These are phyloP conservation scores for Phialocephala subalpina DNA, from an alignment of 2,329 filamentous ascomycete species.

Conservation along the genomic window DNA sequence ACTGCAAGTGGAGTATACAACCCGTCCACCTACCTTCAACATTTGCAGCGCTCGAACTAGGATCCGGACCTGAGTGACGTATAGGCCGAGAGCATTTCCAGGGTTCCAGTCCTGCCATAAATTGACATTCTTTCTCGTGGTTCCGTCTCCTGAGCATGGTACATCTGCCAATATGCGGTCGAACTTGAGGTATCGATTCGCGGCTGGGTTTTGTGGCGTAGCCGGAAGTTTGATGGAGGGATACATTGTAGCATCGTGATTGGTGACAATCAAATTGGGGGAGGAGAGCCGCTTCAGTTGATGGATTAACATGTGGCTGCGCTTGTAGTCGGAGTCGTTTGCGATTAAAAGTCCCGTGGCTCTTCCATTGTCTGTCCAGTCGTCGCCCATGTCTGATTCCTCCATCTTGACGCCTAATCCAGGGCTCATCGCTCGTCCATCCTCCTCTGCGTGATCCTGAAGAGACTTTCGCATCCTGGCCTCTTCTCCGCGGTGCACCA, in stretches of 20 bases:
- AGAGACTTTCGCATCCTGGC: slow-evolving; percentile 79
- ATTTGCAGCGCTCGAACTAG: slow-evolving; percentile 92
- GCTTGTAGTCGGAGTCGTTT: slow-evolving; percentile 96
- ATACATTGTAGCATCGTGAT: slow-evolving; percentile 96
- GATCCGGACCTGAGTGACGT: slow-evolving; percentile 88
- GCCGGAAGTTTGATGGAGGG: slow-evolving; percentile 87
- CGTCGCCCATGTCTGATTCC: slow-evolving; percentile 55
- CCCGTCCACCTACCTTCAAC: slow-evolving; percentile 91
- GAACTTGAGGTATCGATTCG: slow-evolving; percentile 86
- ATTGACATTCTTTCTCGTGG: slow-evolving; percentile 88
- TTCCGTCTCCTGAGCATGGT: slow-evolving; percentile 95
- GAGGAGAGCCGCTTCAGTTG: slow-evolving; percentile 97
- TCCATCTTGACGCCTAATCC: slow-evolving; percentile 55
- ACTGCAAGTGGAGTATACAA: slow-evolving; percentile 98
- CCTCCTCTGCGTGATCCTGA: slow-evolving; percentile 67
- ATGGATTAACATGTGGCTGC: slow-evolving; percentile 95
- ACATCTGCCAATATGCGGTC: slow-evolving; percentile 97
- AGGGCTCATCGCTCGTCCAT: slow-evolving; percentile 62
- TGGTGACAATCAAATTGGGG: slow-evolving; percentile 95
- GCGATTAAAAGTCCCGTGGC: slow-evolving; percentile 92
- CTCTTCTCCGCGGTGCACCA: slow-evolving; percentile 93
- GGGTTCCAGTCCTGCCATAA: slow-evolving; percentile 97
- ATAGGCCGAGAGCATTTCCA: slow-evolving; percentile 84
- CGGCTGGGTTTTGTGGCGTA: slow-evolving; percentile 59
- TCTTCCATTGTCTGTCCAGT: slow-evolving; percentile 79